Evolutionary conservation across 371 early-diverging fungal genomes (phyloP), one percentile per base, ranked within the genome.

Genomic region (Umbelopsis sp.): DNA sequence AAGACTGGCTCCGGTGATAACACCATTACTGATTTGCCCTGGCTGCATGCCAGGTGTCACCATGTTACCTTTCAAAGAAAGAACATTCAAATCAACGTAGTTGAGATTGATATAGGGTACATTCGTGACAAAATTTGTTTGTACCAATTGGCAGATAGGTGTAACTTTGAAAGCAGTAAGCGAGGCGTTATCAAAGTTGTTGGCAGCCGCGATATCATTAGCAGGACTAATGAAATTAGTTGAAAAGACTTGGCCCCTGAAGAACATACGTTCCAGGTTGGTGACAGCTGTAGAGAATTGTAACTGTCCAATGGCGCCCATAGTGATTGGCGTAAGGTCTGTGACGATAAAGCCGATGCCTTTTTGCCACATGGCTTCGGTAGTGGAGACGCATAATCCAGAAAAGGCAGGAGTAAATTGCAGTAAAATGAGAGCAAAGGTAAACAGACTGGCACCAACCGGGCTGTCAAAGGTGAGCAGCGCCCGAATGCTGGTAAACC

Each of bases 381-480:
- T 35, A 3, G 57, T 57, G 14, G 11, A 35, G 3, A 57, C 57
- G 35, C 57, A 57, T 9, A 57, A 32, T 0, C 57, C 57, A 16
- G 57, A 57, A n/a, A 57, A 53, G 18, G 57, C 57, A 16, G 57
- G 57, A 16, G 14, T n/a, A 35, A 57, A 11, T 57, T 57, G 57
- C 0, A 57, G 57, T 12, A 57, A 35, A 37, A 57, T 35, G 18
- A 35, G 2, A 10, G 57, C 18, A 8, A 57, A 32, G 18, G 7
- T 35, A 29, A 25, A 57, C 29, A 57, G 16, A 29, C 57, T 57
- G 22, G 57, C 35, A 3, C 29, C 32, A 12, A 57, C 18, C 1
- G 57, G 57, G 35, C 57, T 57, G 57, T 57, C 57, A 29, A 57
- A 35, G 18, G 57, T 35, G n/a, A 57, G 35, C 4, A 57, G 29